Evolutionary conservation across 805 yeast species (phyloP).

Genomic region (Metschnikowia reukaufii): DNA sequence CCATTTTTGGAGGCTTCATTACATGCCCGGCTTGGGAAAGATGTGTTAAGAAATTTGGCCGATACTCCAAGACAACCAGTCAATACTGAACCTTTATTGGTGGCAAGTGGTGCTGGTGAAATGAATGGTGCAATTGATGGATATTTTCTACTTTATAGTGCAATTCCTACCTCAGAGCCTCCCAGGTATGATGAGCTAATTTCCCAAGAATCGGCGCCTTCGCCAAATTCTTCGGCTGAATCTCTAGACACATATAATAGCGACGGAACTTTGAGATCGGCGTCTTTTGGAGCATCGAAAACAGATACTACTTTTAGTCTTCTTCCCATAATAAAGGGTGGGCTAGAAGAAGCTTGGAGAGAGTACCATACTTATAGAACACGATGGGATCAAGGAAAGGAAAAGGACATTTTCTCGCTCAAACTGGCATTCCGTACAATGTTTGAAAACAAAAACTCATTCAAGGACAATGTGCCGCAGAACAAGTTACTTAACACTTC

Average conservation of each 20-base stretch:
- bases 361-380: conserved; percentile 57
- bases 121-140: conserved; percentile 76
- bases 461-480: conserved; percentile 2
- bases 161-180: conserved; percentile 62
- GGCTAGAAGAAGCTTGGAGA: conserved; percentile 72
- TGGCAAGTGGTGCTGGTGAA: conserved; percentile 79
- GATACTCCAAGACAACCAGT: conserved; percentile 62
- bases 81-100: conserved; percentile 64
- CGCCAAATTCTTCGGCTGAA: conserved; percentile 7
- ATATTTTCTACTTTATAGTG: conserved; percentile 65
- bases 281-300: conserved; percentile 5
- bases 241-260: conserved; percentile 10
- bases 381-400: conserved; percentile 63
- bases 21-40: conserved; percentile 59
- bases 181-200: conserved; percentile 49
- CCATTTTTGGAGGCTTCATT: conserved; percentile 76
- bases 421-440: conserved; percentile 56
- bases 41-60: conserved; percentile 59
- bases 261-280: conserved; percentile 8
- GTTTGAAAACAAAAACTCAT: conserved; percentile 47
- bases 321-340: conserved; percentile 49
- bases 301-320: conserved; percentile 32
- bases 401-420: conserved; percentile 63
- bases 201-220: conserved; percentile 5
- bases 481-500: conserved; percentile 26